Evolutionary conservation across 371 early-diverging fungal species (phyloP).

Genomic region (Lichtheimia hyalospora): DNA sequence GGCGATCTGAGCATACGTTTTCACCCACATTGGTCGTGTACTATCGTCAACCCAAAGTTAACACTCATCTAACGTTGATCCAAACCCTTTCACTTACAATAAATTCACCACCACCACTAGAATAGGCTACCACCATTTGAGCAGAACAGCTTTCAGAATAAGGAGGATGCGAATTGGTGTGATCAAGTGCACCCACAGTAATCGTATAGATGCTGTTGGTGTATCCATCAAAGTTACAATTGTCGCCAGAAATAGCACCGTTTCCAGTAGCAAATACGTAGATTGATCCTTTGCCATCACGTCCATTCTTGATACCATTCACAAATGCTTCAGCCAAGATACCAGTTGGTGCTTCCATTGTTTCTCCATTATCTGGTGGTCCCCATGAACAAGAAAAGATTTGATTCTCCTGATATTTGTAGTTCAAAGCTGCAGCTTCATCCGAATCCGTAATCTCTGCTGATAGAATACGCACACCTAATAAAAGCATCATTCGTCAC

Average conservation of each 20-base stretch:
- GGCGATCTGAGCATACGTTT: conserved; percentile 68
- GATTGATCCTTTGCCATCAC: conserved; percentile 84
- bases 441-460: conserved; percentile 85
- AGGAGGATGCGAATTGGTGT: conserved; percentile 69
- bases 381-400: conserved; percentile 97
- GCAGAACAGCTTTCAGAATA: conserved; percentile 94
- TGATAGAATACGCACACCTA: conserved; percentile 89
- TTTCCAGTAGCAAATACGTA: conserved; percentile 97
- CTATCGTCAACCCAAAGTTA: conserved; percentile 43
- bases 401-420: conserved; percentile 81
- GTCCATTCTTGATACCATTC: conserved; percentile 83
- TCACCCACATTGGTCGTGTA: conserved; percentile 84
- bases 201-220: conserved; percentile 95
- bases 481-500: not conserved
- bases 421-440: conserved; percentile 90
- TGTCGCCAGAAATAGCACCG: conserved; percentile 80
- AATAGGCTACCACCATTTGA: conserved; percentile 86
- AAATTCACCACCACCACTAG: conserved; percentile 71
- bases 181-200: conserved; percentile 90
- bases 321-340: conserved; percentile 79
- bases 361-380: conserved; percentile 88
- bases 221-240: conserved; percentile 97
- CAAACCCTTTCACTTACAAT: conserved; percentile 59
- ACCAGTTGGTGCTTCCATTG: conserved; percentile 86
- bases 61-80: no score